Evolutionary conservation across 192 early-diverging fungal genomes (phyloP), one percentile per base, ranked within the genome.

Genomic region (Coemansia sp.): DNA sequence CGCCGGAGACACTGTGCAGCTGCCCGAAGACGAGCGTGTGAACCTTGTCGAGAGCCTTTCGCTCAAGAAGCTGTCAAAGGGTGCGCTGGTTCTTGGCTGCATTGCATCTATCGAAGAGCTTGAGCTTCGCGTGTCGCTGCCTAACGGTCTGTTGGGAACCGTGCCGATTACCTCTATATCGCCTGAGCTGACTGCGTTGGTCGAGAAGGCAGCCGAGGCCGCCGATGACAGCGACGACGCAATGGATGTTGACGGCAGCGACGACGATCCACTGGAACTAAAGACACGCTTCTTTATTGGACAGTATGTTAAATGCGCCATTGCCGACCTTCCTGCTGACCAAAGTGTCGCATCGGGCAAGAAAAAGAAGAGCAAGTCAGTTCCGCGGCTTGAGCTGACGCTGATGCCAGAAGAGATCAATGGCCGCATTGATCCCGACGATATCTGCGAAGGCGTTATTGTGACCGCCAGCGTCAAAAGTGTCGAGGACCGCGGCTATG

Each of bases 401-500:
- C 58, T 96, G 64, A 85, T 88, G 72, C 94, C 95, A 17, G 80
- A 86, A 38, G 75, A 86, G 50, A 86, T 93, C 54, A 98, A 98
- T 75, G 75, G 73, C 11, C 84, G 87, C 73, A 73, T 95, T 27
- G 76, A 79, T 27, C 58, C 70, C 0, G 72, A 79, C 1, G 93
- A 93, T 56, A 58, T 96, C 45, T 75, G 85, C 32, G 76, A 85
- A 37, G 94, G 94, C 37, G 82, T 89, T 85, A 52, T 86, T 21
- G 41, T 96, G 58, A 68, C 87, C 19, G 89, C 86, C 50, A 78
- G 86, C 23, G 86, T 98, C 19, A 73, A 87, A 58, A 92, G 90
- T 66, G 84, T 92, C 3, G 95, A 98, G 77, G 96, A 98, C 80
- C 93, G 93, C 66, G 96, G 96, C 23, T 96, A 94, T 61, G 83